Base-by-base conservation (phyloP, 108 stramenopile species). In the Cyclostephanos invisitatus region DNA sequence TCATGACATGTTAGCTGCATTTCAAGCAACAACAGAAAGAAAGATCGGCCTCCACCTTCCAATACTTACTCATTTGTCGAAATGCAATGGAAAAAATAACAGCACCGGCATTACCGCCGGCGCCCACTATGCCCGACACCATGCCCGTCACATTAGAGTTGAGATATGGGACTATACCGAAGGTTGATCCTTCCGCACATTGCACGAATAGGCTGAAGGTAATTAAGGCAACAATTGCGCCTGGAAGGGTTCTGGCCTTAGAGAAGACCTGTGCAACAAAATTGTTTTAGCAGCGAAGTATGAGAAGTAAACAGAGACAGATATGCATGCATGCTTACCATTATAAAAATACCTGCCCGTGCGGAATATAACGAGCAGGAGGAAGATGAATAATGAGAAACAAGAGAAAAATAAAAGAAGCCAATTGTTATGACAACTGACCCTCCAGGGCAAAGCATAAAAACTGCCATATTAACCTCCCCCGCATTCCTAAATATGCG, bases 171-270 rank as follows among this genome's bases (percentile, higher is more conserved):
- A 87, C 86, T 60, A 87, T 83, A 11, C 84, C 84, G 68, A 84
- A 87, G 28, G 85, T 78, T 24, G 71, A 68, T 15, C 78, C 94
- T 77, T 96, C 91, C 2, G 90, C 78, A 46, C 66, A 77, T 78
- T 96, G 92, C 17, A 96, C 92, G 74, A 87, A 92, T 15, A 94
- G 15, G 62, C 85, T 83, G 62, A 88, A 90, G 72, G 86, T 58
- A 10, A 92, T 70, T 75, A 94, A 81, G 24, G 82, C 68, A 22
- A 70, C 42, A 48, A 92, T 86, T 5, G 93, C 85, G 32, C 78
- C 73, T 5, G 64, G 84, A 12, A 94, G 76, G 20, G 80, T 78
- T 24, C 48, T 20, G 14, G 89, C 84, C 24, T 78, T 72, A 1
- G 84, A 74, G 62, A 90, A 90, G n/a, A 87, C 20, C 14, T 46